phyloP scores from a whole-genome alignment of 1,139 yeast species.

The Saccharomyces hybrid region DNA sequence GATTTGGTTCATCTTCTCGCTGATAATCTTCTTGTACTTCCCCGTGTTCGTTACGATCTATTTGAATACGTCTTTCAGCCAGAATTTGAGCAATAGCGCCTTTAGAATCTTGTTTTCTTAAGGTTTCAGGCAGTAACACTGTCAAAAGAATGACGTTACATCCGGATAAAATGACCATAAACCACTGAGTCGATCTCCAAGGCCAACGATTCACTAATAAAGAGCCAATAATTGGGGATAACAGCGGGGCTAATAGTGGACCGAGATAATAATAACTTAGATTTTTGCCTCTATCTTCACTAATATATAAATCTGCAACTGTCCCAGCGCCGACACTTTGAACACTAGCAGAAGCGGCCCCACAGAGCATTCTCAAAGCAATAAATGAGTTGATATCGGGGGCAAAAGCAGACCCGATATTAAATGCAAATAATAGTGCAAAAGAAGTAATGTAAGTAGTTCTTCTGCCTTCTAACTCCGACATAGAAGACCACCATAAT shows the following conservation, averaged over 20 bases:
- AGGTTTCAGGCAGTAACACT: constrained; percentile 68
- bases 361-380: constrained; percentile 61
- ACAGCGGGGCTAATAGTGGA: constrained; percentile 70
- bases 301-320: constrained; percentile 62
- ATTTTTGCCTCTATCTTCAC: constrained; percentile 67
- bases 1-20: background rate
- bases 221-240: constrained; percentile 81
- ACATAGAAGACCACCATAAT: constrained; percentile 80
- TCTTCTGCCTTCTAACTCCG: constrained; percentile 71
- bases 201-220: constrained; percentile 65
- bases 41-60: background rate
- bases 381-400: constrained; percentile 57
- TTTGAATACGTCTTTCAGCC: constrained; percentile 30
- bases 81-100: constrained; percentile 42
- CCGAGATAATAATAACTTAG: constrained; percentile 80
- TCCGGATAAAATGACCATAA: constrained; percentile 62
- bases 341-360: constrained; percentile 79
- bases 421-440: constrained; percentile 52
- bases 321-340: constrained; percentile 92
- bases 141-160: constrained; percentile 43
- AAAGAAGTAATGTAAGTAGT: constrained; percentile 66
- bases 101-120: constrained; percentile 47
- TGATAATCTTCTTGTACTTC: background rate
- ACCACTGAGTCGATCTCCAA: constrained; percentile 90
- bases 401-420: constrained; percentile 65